Conservation (phyloP, 805 yeast species). For the Cyberlindnera petersonii region DNA sequence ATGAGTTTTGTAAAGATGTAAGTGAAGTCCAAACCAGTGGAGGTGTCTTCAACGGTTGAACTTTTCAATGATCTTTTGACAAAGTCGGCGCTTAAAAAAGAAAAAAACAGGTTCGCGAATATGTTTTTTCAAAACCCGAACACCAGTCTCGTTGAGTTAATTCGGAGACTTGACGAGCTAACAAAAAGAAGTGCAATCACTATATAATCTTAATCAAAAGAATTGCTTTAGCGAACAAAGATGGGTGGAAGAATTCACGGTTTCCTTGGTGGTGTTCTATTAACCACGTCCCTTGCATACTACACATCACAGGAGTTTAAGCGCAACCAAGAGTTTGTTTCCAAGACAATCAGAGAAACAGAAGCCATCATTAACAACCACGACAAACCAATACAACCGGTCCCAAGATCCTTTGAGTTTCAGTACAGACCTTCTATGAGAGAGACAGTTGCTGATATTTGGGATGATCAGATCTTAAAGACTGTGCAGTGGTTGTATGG, state of each 20-base stretch:
- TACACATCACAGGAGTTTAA: constrained; percentile 55
- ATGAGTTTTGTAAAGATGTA: too few relatives aligned
- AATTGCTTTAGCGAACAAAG: background rate
- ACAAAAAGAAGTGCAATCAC: too few relatives aligned
- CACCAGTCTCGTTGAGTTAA: constrained; percentile 7
- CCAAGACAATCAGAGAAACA: constrained; percentile 45
- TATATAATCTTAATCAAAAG: too few relatives aligned
- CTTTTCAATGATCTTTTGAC: constrained; percentile 4
- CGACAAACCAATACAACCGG: constrained; percentile 40
- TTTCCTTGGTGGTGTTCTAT: constrained; percentile 56
- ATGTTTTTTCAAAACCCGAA: constrained; percentile 9
- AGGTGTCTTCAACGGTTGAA: background rate
- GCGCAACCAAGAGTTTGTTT: constrained; percentile 42
- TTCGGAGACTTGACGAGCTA: too few relatives aligned
- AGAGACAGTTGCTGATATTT: constrained; percentile 70
- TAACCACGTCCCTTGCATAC: constrained; percentile 60
- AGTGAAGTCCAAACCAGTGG: background rate
- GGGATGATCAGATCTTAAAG: constrained; percentile 70
- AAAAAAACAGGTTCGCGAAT: constrained; percentile 6
- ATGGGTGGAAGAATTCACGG: constrained; percentile 54
- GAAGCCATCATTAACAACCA: constrained; percentile 48
- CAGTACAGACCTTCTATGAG: constrained; percentile 43
- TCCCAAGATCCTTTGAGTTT: constrained; percentile 41
- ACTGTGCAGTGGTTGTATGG: constrained; percentile 62
- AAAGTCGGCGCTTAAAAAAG: background rate